Percentiles rank a stretch among this genome's conserved stretches.
Evolutionary conservation across 108 stramenopile genomes (phyloP).

Genomic region (Schizochytrium sp.): DNA sequence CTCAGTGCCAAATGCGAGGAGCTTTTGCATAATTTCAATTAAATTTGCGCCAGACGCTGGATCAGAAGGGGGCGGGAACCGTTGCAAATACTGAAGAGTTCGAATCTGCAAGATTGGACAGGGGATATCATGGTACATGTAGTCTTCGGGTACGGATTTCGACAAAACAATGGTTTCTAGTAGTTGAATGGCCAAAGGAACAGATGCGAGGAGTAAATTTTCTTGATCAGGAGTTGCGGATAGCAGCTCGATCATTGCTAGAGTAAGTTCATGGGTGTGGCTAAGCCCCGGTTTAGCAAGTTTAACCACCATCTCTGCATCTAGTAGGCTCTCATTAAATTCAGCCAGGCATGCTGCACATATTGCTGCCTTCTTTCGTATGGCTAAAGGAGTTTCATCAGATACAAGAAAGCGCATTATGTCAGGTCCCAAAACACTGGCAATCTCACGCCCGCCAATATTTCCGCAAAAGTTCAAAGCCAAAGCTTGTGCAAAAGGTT

Average conservation of each 20-base stretch:
- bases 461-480: constrained; percentile 86
- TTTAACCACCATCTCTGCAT: background rate
- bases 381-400: constrained; percentile 83
- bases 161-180: constrained; percentile 85
- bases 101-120: constrained; percentile 95
- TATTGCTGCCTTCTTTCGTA: constrained; percentile 94
- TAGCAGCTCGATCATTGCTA: constrained; percentile 84
- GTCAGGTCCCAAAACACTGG: constrained; percentile 86
- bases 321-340: constrained; percentile 85
- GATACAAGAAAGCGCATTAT: constrained; percentile 87
- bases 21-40: constrained; percentile 75
- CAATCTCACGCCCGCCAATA: constrained; percentile 88
- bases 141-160: constrained; percentile 86
- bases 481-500: constrained; percentile 63
- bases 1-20: constrained; percentile 87
- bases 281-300: background rate
- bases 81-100: constrained; percentile 90
- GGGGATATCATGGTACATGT: constrained; percentile 94
- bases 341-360: constrained; percentile 89
- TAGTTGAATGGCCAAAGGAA: constrained; percentile 90
- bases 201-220: constrained; percentile 83
- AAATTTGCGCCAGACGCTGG: constrained; percentile 79
- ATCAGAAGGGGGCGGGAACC: constrained; percentile 81
- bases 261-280: constrained; percentile 82
- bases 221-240: constrained; percentile 65